Evolutionary conservation across 176 grass and related monocot species (phyloP).

Genomic region (Canna indica): DNA sequence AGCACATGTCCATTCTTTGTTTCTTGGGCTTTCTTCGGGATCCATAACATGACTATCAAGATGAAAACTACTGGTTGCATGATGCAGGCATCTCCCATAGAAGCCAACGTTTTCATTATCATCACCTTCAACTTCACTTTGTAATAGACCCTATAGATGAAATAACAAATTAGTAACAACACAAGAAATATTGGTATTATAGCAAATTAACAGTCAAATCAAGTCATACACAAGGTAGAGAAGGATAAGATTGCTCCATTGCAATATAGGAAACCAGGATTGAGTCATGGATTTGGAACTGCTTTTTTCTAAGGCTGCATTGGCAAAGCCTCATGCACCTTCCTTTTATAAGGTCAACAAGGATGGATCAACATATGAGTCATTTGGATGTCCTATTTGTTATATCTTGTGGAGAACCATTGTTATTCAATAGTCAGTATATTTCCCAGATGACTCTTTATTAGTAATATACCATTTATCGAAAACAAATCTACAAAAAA

Average conservation of each 20-base stretch:
- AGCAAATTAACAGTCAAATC: background rate
- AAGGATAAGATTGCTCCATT: too few relatives aligned
- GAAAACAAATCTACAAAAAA: too few relatives aligned
- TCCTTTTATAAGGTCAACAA: too few relatives aligned
- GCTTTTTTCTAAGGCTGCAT: background rate
- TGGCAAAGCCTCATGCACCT: too few relatives aligned
- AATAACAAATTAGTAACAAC: background rate
- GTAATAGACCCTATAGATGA: conserved; percentile 56
- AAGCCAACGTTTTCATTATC: conserved; percentile 70
- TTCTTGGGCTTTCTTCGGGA: conserved; percentile 32
- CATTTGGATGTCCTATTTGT: too few relatives aligned
- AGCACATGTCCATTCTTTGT: conserved; percentile 51
- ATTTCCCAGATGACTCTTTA: too few relatives aligned
- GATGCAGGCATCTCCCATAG: conserved; percentile 74
- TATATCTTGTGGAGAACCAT: too few relatives aligned
- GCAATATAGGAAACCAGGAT: too few relatives aligned
- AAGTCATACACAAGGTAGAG: background rate
- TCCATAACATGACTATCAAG: conserved; percentile 23
- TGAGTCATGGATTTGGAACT: background rate
- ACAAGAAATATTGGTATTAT: background rate
- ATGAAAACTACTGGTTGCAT: conserved; percentile 36
- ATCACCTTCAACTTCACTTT: conserved; percentile 88
- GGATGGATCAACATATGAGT: too few relatives aligned
- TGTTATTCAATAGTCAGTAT: too few relatives aligned
- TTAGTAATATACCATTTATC: too few relatives aligned